Evolutionary conservation across 1,139 yeast genomes (phyloP).

Genomic region (Suhomyces kunorum): DNA sequence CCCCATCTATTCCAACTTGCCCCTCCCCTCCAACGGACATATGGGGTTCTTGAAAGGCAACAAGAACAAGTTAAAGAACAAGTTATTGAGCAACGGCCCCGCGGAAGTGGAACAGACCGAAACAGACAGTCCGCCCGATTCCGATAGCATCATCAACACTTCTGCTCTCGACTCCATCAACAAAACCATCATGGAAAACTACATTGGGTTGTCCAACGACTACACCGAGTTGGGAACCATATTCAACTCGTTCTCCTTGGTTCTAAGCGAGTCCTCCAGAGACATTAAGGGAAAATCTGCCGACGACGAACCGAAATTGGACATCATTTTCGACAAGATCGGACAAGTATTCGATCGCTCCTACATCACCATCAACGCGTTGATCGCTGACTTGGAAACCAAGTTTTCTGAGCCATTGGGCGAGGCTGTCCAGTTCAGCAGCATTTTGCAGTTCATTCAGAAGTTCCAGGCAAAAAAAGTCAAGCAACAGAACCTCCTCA

Average conservation of each 20-base stretch:
- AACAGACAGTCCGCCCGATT: slow-evolving; percentile 7
- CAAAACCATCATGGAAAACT: slow-evolving; percentile 61
- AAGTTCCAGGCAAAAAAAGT: slow-evolving; percentile 71
- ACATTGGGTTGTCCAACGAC: slow-evolving; percentile 65
- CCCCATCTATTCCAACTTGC: slow-evolving; percentile 63
- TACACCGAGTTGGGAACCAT: slow-evolving; percentile 69
- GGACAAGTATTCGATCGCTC: slow-evolving; percentile 82
- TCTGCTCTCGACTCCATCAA: slow-evolving; percentile 65
- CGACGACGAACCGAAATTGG: slow-evolving; percentile 40
- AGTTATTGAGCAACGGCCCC: slow-evolving; percentile 20
- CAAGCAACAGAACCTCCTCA: slow-evolving; percentile 63
- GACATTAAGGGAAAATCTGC: slow-evolving; percentile 19
- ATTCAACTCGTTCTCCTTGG: slow-evolving; percentile 72
- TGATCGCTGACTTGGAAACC: slow-evolving; percentile 69
- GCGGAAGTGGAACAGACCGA: not conserved
- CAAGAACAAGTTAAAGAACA: slow-evolving; percentile 29
- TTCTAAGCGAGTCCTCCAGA: slow-evolving; percentile 47
- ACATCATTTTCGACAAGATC: slow-evolving; percentile 56
- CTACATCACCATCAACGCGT: slow-evolving; percentile 62
- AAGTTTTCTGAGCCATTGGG: slow-evolving; percentile 81
- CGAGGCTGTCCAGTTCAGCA: slow-evolving; percentile 77
- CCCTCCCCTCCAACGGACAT: slow-evolving; percentile 52
- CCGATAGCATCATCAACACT: slow-evolving; percentile 29
- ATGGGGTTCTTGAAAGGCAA: slow-evolving; percentile 41
- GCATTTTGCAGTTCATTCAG: slow-evolving; percentile 63